Base-by-base conservation (phyloP, 352 stramenopile genomes). In the Phytophthora syringae region DNA sequence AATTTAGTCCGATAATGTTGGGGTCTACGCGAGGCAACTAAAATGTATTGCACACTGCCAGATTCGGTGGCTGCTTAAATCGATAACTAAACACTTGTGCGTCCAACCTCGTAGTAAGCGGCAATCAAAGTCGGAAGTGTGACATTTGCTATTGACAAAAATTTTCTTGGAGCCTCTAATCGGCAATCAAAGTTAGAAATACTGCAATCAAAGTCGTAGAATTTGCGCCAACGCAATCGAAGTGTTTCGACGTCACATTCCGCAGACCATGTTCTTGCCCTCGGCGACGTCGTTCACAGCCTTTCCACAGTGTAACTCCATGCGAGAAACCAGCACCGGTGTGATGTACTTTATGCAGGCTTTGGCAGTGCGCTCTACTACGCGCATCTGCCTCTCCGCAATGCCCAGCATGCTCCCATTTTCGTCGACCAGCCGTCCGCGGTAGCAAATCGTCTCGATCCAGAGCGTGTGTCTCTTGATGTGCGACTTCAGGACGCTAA, bases 381-480 rank as follows among this genome's bases (percentile, higher is more conserved):
- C 1, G 1, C 34, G 34, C 34, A 40, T 40, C 11, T 40, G 34
- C 11, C 34, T 40, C 34, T 40, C 34, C 11, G 34, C 34, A 20
- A 40, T 40, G 11, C 6, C 5, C 34, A 40, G 13, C 30, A 36
- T 11, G 2, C 13, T n/a, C n/a, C n/a, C n/a, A n/a, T n/a, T n/a
- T n/a, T n/a, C n/a, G n/a, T n/a, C n/a, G n/a, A n/a, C n/a, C n/a
- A 36, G 30, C 30, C 30, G 3, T 36, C 7, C 30, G 6, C 30
- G 30, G 9, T 36, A 7, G 30, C 30, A 36, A 2, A 36, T 36
- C 30, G 2, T 36, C 30, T 3, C 30, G 30, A 11, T 18, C 15
- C 34, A 52, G n/a, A 22, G 20, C 52, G 7, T 12, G 7, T 43
- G 4, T 4, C n/a, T 1, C 39, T 60, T 60, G 25, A 60, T 60